Evolutionary conservation across 2,329 filamentous ascomycete genomes (phyloP), one percentile per base, ranked within the genome.

Genomic region (Pseudovirgaria hyperparasitica): DNA sequence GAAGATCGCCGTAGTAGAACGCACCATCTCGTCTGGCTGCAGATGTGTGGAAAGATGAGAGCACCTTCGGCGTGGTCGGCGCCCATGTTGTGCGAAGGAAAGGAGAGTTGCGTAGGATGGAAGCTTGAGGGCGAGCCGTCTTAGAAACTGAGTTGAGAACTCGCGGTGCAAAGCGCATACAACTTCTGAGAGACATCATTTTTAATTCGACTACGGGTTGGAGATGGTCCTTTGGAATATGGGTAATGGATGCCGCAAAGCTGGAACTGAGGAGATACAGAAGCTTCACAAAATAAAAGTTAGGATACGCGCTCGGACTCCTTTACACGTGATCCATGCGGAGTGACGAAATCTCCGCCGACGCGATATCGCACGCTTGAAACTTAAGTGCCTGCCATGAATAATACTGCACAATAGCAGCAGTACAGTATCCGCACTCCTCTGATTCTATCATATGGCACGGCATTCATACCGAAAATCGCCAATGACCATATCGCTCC

Each of bases 141-240:
- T 49, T 46, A 26, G 53, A 44, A 28, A 54, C 51, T 33, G 61
- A 37, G 31, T 58, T 58, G 29, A 54, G 46, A 26, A 51, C 40
- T 10, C 60, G 55, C 22, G 62, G 58, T 27, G 55, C 52, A 19
- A 53, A 49, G 35, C 62, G 60, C 33, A 58, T 53, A 34, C 64
- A 40, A 30, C 52, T 48, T 30, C 60, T 52, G 27, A 63, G 50
- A 29, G 57, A 57, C 27, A 62, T 43, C 61, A 64, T 65, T 19
- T 24, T 48, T 39, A 10, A 13, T 37, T 33, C 24, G 16, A 5
- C 15, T 30, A 13, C 22, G 16, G 16, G 33, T 21, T 29, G 21
- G 28, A 25, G 25, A 24, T 22, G 23, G 26, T 19, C 11, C 10
- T 24, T 22, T 27, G 17, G 19, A 33, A 28, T 16, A n/a, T 4